Conservation (phyloP, 2,329 filamentous ascomycete species). For the Penicillium griseofulvum region DNA sequence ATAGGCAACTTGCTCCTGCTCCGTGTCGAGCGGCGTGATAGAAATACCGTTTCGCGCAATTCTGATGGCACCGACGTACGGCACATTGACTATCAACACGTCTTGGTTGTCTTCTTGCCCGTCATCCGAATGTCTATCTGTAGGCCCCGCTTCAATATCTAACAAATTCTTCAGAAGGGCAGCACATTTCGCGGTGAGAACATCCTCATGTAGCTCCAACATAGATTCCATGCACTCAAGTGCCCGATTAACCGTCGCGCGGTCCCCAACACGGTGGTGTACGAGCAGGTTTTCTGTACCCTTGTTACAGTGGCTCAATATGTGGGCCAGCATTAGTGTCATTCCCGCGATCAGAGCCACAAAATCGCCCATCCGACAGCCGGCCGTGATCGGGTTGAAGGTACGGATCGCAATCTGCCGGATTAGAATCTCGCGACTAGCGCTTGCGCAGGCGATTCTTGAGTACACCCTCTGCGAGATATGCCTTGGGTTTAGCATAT, state of each 20-base stretch:
- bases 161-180: conserved; percentile 32
- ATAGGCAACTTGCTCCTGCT: not conserved
- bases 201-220: conserved; percentile 29
- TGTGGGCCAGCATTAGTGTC: conserved; percentile 40
- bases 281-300: conserved; percentile 27
- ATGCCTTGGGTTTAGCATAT: conserved; percentile 28
- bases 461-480: conserved; percentile 30
- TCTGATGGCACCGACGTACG: not conserved
- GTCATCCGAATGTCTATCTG: conserved; percentile 7
- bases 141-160: conserved; percentile 28
- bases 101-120: conserved; percentile 1
- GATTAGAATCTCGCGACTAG: conserved; percentile 40
- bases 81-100: not conserved
- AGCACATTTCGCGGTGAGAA: conserved; percentile 29
- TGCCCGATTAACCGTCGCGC: conserved; percentile 38
- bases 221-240: conserved; percentile 36
- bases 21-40: not conserved
- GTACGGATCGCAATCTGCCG: conserved; percentile 38
- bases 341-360: conserved; percentile 40
- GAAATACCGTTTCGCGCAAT: not conserved
- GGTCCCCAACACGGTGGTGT: conserved; percentile 42
- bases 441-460: conserved; percentile 38
- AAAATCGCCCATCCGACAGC: conserved; percentile 40
- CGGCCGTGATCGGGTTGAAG: conserved; percentile 29
- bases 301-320: conserved; percentile 29